Conservation (phyloP, 2,329 filamentous ascomycete species). For the Bipolaris gigantea region DNA sequence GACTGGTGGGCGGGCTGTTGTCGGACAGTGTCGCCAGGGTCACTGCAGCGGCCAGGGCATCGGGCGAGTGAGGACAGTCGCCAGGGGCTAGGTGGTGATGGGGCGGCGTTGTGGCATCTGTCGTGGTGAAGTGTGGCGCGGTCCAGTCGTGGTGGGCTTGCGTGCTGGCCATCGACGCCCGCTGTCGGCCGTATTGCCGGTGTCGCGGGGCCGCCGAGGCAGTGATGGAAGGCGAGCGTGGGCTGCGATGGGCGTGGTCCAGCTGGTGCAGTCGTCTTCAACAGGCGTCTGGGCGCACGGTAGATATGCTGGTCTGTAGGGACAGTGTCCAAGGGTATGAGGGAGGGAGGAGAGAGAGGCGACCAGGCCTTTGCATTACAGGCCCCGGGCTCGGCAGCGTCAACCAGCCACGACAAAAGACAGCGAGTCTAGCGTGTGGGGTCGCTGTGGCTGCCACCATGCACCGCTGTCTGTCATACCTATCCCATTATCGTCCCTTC, state of each 20-base stretch:
- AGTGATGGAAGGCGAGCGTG: not conserved
- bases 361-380: slow-evolving; percentile 11
- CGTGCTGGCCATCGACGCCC: slow-evolving; percentile 35
- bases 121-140: slow-evolving; percentile 17
- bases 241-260: slow-evolving; percentile 6
- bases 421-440: slow-evolving; percentile 15
- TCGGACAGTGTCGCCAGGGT: slow-evolving; percentile 36
- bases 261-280: slow-evolving; percentile 1
- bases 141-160: slow-evolving; percentile 15
- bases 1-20: slow-evolving; percentile 33
- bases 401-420: slow-evolving; percentile 8
- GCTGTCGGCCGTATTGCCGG: slow-evolving; percentile 17
- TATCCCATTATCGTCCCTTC: not conserved
- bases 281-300: slow-evolving; percentile 22
- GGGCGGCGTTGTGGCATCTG: slow-evolving; percentile 15
- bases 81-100: slow-evolving; percentile 3
- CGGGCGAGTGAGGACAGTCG: slow-evolving; percentile 22
- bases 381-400: slow-evolving; percentile 10
- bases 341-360: slow-evolving; percentile 11
- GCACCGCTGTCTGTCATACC: slow-evolving; percentile 3
- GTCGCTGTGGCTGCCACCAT: slow-evolving; percentile 7
- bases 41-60: slow-evolving; percentile 29
- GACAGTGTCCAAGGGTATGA: slow-evolving; percentile 12
- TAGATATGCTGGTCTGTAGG: slow-evolving; percentile 10
- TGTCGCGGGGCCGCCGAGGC: slow-evolving; percentile 15